Conservation (phyloP, 345 rosid species). For the Eucalyptus tenuipes region DNA sequence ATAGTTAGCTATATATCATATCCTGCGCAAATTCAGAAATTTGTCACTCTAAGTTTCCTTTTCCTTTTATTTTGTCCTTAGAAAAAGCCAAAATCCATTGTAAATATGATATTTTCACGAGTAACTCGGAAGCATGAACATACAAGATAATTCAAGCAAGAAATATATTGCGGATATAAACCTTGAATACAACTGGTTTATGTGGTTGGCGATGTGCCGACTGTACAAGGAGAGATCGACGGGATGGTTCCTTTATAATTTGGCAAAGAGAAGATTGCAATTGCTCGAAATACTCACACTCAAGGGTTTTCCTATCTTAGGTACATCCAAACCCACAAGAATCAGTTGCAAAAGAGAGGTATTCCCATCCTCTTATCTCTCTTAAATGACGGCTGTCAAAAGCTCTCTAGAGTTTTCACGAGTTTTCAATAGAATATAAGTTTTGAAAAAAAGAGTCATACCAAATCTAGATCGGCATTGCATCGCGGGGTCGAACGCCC, state of each 20-base stretch:
- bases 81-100: background rate
- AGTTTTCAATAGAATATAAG: background rate
- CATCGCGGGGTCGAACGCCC: background rate
- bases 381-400: background rate
- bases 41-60: background rate
- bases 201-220: background rate
- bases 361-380: background rate
- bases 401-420: background rate
- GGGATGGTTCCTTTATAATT: background rate
- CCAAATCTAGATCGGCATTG: background rate
- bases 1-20: background rate
- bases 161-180: background rate
- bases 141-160: background rate
- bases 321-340: background rate
- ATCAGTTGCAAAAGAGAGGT: background rate
- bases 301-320: background rate
- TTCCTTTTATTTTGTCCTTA: background rate
- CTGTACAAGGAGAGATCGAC: accelerated
- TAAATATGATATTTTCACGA: background rate
- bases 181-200: background rate
- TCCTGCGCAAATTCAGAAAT: background rate
- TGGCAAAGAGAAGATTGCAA: background rate
- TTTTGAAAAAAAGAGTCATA: background rate
- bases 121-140: background rate
- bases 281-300: background rate